These are phyloP conservation scores for Retiboletus flavoniger DNA, from an alignment of 1,284 basidiomycete genomes.

Conservation along the genomic window DNA sequence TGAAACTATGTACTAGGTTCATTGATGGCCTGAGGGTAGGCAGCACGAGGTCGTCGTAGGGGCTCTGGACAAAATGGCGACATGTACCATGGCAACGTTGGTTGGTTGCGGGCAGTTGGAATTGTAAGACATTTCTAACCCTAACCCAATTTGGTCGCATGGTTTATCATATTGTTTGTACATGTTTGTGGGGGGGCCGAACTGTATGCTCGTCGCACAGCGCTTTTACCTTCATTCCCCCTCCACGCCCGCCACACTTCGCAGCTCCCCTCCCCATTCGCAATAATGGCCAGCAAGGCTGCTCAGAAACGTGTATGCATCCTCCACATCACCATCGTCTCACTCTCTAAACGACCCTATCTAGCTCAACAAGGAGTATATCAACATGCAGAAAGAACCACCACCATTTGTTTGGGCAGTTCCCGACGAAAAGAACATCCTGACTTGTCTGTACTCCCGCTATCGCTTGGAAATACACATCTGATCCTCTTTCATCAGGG, in stretches of 20 bases:
- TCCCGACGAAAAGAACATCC: slow-evolving; percentile 95
- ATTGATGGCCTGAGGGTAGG: background rate
- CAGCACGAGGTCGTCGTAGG: background rate
- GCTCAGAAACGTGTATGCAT: slow-evolving; percentile 75
- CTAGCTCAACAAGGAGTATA: slow-evolving; percentile 86
- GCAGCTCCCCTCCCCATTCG: background rate
- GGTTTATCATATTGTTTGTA: slow-evolving; percentile 18
- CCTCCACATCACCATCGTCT: background rate
- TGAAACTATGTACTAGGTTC: background rate
- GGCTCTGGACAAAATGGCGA: background rate
- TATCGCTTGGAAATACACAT: slow-evolving; percentile 1
- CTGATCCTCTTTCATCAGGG: slow-evolving; percentile 51
- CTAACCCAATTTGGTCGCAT: slow-evolving; percentile 18
- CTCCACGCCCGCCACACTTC: slow-evolving; percentile 16
- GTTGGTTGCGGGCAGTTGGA: too few relatives aligned
- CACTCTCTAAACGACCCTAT: slow-evolving; percentile 3
- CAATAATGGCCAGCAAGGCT: slow-evolving; percentile 75
- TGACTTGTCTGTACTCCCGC: slow-evolving; percentile 62
- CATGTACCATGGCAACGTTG: slow-evolving; percentile 17
- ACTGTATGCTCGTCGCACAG: slow-evolving; percentile 24
- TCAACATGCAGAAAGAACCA: slow-evolving; percentile 89
- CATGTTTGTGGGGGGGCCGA: slow-evolving; percentile 29
- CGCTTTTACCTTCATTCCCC: slow-evolving; percentile 26
- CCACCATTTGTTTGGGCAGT: slow-evolving; percentile 93
- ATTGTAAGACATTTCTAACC: slow-evolving; percentile 11